Percentiles rank a stretch among this genome's conserved stretches.
These are phyloP conservation scores for Wickerhamiella galacta DNA, from an alignment of 805 yeast species.

Conservation along the genomic window DNA sequence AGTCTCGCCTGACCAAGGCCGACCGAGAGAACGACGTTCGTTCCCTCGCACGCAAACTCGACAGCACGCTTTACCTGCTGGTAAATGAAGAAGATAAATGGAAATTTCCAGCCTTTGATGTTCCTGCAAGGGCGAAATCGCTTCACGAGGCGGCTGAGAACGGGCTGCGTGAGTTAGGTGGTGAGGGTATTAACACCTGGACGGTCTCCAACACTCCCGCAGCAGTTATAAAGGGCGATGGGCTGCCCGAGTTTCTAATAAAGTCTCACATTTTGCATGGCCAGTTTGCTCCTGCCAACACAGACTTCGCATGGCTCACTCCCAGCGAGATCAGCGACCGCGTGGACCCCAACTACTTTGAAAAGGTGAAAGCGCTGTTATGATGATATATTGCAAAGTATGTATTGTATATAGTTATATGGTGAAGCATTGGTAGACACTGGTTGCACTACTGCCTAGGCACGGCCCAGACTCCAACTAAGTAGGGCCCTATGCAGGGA, in stretches of 20 bases:
- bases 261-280: constrained; percentile 86
- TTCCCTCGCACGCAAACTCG: constrained; percentile 63
- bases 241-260: constrained; percentile 47
- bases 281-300: constrained; percentile 33
- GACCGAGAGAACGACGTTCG: constrained; percentile 45
- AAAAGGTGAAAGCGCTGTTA: constrained; percentile 9
- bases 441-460: too few species aligned
- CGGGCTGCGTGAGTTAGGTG: constrained; percentile 58
- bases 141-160: constrained; percentile 60
- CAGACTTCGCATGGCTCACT: constrained; percentile 66
- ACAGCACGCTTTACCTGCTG: constrained; percentile 63
- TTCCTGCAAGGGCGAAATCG: constrained; percentile 26
- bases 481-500: too few species aligned
- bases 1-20: constrained; percentile 61
- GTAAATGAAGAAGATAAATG: constrained; percentile 38
- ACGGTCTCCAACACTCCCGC: constrained; percentile 84
- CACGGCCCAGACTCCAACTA: too few species aligned
- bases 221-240: constrained; percentile 36
- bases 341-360: constrained; percentile 38
- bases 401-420: constrained; percentile 2
- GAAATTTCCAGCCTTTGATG: constrained; percentile 62
- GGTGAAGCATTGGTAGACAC: too few species aligned
- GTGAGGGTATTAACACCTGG: constrained; percentile 66
- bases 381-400: constrained; percentile 5
- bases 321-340: constrained; percentile 53